phyloP scores from a whole-genome alignment of 495 filamentous ascomycete genomes.

The Gamarada debralockiae region DNA sequence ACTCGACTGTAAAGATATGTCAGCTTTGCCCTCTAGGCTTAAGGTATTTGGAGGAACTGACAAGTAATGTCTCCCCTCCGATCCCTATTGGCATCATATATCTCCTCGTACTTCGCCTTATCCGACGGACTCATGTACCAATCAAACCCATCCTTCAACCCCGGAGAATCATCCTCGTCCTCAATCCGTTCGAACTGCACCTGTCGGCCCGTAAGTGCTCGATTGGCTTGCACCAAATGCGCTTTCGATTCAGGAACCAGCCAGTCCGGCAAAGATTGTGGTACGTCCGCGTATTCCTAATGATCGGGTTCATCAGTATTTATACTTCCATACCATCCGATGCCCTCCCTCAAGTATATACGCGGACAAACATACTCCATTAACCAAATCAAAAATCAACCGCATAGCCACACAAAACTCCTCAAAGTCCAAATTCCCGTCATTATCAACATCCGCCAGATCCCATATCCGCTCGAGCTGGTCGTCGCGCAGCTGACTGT shows the following conservation, averaged over 20 bases:
- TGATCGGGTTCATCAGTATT: background rate
- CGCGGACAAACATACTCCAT: slow-evolving; percentile 61
- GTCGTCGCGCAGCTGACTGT: slow-evolving; percentile 87
- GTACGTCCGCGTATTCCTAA: slow-evolving; percentile 86
- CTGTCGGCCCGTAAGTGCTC: slow-evolving; percentile 71
- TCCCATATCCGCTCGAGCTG: slow-evolving; percentile 98
- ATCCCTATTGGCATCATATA: slow-evolving; percentile 86
- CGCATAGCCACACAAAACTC: slow-evolving; percentile 99
- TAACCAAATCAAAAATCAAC: slow-evolving; percentile 92
- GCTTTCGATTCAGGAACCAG: slow-evolving; percentile 95
- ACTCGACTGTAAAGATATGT: slow-evolving; percentile 51
- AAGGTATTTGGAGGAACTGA: slow-evolving; percentile 24
- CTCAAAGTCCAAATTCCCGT: slow-evolving; percentile 96
- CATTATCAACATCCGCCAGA: slow-evolving; percentile 91
- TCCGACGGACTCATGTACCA: slow-evolving; percentile 97
- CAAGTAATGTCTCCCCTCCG: slow-evolving; percentile 81
- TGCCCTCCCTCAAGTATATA: background rate
- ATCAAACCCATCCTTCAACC: slow-evolving; percentile 93
- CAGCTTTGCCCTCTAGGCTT: background rate
- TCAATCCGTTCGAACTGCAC: slow-evolving; percentile 76
- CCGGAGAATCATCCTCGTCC: slow-evolving; percentile 71
- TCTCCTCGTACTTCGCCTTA: slow-evolving; percentile 90
- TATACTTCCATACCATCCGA: background rate
- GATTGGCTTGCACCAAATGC: slow-evolving; percentile 86
- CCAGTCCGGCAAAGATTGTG: slow-evolving; percentile 82